These are phyloP conservation scores for Lunasporangiospora selenospora DNA, from an alignment of 192 early-diverging fungal genomes.

Conservation along the genomic window DNA sequence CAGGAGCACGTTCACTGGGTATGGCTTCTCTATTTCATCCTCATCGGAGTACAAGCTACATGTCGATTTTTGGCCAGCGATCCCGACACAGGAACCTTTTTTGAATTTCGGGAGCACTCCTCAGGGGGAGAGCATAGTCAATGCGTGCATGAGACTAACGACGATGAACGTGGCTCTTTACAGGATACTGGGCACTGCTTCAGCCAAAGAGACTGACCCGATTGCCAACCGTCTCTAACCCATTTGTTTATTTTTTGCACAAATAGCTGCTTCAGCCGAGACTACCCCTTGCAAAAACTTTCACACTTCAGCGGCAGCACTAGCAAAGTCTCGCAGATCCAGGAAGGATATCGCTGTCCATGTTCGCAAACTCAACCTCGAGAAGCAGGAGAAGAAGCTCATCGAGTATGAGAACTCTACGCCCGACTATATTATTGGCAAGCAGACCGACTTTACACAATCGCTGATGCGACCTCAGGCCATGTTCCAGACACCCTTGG, in stretches of 20 bases:
- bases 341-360: slow-evolving; percentile 46
- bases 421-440: slow-evolving; percentile 46
- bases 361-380: slow-evolving; percentile 40
- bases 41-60: too few relatives aligned
- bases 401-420: slow-evolving; percentile 30
- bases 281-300: slow-evolving; percentile 16
- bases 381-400: slow-evolving; percentile 42
- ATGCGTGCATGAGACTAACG: too few relatives aligned
- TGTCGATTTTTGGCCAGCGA: too few relatives aligned
- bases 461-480: slow-evolving; percentile 36
- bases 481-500: slow-evolving; percentile 38
- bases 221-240: too few relatives aligned
- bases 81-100: too few relatives aligned
- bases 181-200: too few relatives aligned
- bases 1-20: slow-evolving; percentile 46
- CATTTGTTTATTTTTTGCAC: too few relatives aligned
- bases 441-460: slow-evolving; percentile 47
- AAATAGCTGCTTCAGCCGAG: slow-evolving; percentile 42
- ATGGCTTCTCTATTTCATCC: too few relatives aligned
- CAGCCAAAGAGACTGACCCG: too few relatives aligned
- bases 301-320: slow-evolving; percentile 36
- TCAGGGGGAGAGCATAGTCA: too few relatives aligned
- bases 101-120: too few relatives aligned
- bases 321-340: slow-evolving; percentile 36
- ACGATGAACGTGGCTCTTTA: too few relatives aligned